Evolutionary conservation across 305 asterid genomes (phyloP).

Genomic region (Solanum aculeatissimum): DNA sequence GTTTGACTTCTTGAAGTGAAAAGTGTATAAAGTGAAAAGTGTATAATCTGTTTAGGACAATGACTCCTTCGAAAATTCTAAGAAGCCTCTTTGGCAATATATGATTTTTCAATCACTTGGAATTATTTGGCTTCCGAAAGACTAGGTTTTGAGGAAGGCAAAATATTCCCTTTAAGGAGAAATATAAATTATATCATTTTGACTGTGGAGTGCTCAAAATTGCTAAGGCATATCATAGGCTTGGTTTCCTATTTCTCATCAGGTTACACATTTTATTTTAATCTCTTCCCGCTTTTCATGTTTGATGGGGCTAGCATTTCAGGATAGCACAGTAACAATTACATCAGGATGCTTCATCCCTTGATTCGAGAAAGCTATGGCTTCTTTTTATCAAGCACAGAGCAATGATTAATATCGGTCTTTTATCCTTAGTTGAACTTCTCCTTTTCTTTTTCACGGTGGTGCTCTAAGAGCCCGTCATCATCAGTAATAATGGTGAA

Average conservation of each 20-base stretch:
- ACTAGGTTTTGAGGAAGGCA: not conserved
- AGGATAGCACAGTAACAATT: not conserved
- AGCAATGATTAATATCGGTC: not conserved
- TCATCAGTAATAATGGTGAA: not conserved
- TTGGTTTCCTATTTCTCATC: not conserved
- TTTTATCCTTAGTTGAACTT: not conserved
- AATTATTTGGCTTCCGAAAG: not conserved
- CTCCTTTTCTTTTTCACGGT: not conserved
- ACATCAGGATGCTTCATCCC: not conserved
- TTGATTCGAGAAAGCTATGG: not conserved
- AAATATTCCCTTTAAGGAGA: not conserved
- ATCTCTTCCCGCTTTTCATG: not conserved
- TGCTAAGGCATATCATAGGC: not conserved
- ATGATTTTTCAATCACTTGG: not conserved
- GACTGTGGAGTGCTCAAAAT: not conserved
- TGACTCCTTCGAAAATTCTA: not conserved
- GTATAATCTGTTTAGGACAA: not conserved
- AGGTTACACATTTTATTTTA: not conserved
- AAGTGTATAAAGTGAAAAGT: not conserved
- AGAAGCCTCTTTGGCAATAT: not conserved
- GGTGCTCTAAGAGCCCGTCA: not conserved
- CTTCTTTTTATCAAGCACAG: not conserved
- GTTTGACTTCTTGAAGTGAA: not conserved
- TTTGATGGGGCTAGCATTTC: not conserved
- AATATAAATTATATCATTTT: not conserved